Conservation (phyloP, 495 filamentous ascomycete species). For the Neurospora sp. region DNA sequence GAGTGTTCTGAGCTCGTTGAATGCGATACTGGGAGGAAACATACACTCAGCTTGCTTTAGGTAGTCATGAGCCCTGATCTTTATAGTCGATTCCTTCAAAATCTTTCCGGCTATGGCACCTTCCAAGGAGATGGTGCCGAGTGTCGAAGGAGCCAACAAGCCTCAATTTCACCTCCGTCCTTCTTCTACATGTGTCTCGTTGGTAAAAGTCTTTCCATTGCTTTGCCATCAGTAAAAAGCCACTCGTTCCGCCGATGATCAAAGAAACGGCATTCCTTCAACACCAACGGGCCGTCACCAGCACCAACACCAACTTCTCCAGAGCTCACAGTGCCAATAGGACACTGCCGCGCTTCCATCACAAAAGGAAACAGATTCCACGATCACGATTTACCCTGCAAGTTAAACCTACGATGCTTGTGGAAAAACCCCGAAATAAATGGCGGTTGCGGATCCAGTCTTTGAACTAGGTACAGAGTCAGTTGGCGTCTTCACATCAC, state of each 20-base stretch:
- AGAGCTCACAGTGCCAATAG: neutral
- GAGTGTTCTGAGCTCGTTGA: too few relatives aligned
- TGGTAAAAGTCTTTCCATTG: too few relatives aligned
- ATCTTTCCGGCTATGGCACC: too few relatives aligned
- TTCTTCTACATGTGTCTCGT: too few relatives aligned
- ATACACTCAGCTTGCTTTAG: too few relatives aligned
- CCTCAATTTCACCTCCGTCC: too few relatives aligned
- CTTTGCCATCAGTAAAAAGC: neutral
- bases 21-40: too few relatives aligned
- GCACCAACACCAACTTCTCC: neutral
- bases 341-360: neutral
- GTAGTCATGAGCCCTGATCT: too few relatives aligned
- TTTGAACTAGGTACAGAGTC: neutral
- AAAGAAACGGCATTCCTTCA: neutral
- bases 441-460: neutral
- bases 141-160: too few relatives aligned
- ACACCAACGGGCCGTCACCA: neutral
- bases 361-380: too few relatives aligned
- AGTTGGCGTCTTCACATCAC: neutral
- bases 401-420: neutral
- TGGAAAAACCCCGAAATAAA: neutral
- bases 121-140: too few relatives aligned
- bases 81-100: too few relatives aligned
- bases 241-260: neutral
- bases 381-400: fast-evolving